Conservation (phyloP, 2,329 filamentous ascomycete genomes). For the Colletotrichum sp. region DNA sequence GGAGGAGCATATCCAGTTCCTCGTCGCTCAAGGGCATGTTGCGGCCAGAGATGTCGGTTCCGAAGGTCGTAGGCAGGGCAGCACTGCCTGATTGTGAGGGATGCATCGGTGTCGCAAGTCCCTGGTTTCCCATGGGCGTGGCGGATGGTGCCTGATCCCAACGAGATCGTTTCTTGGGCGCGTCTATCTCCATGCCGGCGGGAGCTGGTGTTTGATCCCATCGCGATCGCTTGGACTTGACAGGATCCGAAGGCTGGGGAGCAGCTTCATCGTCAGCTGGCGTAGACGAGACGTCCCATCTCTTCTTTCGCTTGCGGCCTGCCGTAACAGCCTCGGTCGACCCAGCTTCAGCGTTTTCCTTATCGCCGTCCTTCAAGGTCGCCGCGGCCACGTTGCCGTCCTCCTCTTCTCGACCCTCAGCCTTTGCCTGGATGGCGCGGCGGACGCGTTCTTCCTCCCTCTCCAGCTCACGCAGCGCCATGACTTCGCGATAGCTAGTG, state of each 20-base stretch:
- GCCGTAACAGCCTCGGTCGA: slow-evolving; percentile 67
- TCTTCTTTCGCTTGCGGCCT: slow-evolving; percentile 86
- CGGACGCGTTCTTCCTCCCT: slow-evolving; percentile 90
- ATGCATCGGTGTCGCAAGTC: slow-evolving; percentile 81
- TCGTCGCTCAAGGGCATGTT: slow-evolving; percentile 90
- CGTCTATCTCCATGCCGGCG: slow-evolving; percentile 56
- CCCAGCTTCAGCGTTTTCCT: slow-evolving; percentile 75
- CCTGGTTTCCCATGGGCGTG: slow-evolving; percentile 75
- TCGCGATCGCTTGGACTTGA: slow-evolving; percentile 77
- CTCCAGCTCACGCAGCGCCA: slow-evolving; percentile 90
- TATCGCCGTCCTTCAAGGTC: slow-evolving; percentile 75
- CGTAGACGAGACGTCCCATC: slow-evolving; percentile 84
- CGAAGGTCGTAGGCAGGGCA: slow-evolving; percentile 68
- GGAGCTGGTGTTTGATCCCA: slow-evolving; percentile 84
- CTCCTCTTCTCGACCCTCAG: slow-evolving; percentile 62
- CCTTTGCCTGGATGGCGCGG: slow-evolving; percentile 79
- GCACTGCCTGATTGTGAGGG: slow-evolving; percentile 64
- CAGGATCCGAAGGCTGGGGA: slow-evolving; percentile 54
- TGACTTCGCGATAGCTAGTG: slow-evolving; percentile 85
- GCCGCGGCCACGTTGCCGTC: slow-evolving; percentile 67
- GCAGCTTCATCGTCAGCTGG: slow-evolving; percentile 56
- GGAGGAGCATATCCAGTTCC: slow-evolving; percentile 90
- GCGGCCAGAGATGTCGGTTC: slow-evolving; percentile 79
- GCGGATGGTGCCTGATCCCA: slow-evolving; percentile 92
- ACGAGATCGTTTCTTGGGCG: slow-evolving; percentile 77